These are phyloP conservation scores for Trypanosoma lewisi DNA, from an alignment of 208 protist species.

Conservation along the genomic window DNA sequence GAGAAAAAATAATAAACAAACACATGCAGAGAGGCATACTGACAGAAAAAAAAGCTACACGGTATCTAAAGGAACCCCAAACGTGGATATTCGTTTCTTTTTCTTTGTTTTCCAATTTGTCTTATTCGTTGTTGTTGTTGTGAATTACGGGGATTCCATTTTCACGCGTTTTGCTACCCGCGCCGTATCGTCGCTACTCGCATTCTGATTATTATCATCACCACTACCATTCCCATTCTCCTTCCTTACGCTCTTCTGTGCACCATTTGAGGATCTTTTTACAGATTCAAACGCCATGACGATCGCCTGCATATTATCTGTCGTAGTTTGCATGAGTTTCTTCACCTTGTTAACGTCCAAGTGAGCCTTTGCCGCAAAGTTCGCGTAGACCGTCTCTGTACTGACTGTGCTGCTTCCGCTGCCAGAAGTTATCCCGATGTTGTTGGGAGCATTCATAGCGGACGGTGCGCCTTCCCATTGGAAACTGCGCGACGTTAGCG, in stretches of 20 bases:
- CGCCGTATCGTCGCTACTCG: no score
- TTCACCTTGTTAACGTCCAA: slow-evolving; percentile 50
- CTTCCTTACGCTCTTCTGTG: not conserved
- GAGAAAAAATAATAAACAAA: slow-evolving; percentile 8
- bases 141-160: slow-evolving; percentile 3
- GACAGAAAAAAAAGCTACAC: slow-evolving; percentile 13
- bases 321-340: slow-evolving; percentile 52
- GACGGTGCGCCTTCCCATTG: slow-evolving; percentile 41
- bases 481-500: slow-evolving; percentile 37
- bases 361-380: slow-evolving; percentile 62
- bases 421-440: not conserved
- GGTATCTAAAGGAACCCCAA: no score
- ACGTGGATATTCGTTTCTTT: slow-evolving; percentile 1
- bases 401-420: slow-evolving; percentile 20
- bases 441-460: not conserved
- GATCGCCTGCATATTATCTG: slow-evolving; percentile 29
- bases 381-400: slow-evolving; percentile 40
- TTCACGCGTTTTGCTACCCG: slow-evolving; percentile 17
- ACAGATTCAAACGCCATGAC: slow-evolving; percentile 29
- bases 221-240: not conserved
- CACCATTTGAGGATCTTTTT: not conserved
- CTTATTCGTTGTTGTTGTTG: not conserved
- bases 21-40: slow-evolving; percentile 24
- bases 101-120: not conserved
- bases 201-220: not conserved